Percentiles rank a stretch among this genome's conserved stretches.
Evolutionary conservation across 805 yeast genomes (phyloP).

Genomic region (Wickerhamomyces chaumierensis): DNA sequence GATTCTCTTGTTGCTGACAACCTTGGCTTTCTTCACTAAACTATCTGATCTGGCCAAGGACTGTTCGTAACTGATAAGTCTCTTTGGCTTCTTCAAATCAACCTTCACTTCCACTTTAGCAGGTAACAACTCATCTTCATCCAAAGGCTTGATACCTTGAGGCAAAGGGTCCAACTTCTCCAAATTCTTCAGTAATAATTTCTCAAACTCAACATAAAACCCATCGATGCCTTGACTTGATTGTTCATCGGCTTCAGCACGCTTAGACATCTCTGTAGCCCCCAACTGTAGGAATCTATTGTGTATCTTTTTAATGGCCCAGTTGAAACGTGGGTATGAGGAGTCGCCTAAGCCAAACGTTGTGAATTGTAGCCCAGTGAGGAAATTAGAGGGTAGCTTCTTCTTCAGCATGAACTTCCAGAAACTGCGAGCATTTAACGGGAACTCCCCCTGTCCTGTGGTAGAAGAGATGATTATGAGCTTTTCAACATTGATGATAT

Average conservation of each 20-base stretch:
- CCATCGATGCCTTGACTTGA: slow-evolving; percentile 69
- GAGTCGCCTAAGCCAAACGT: slow-evolving; percentile 92
- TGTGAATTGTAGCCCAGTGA: slow-evolving; percentile 52
- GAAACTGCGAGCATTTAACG: slow-evolving; percentile 60
- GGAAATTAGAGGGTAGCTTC: slow-evolving; percentile 48
- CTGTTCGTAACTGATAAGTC: too few relatives aligned
- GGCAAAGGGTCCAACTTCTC: slow-evolving; percentile 25
- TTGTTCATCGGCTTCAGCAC: slow-evolving; percentile 89
- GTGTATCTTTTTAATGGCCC: slow-evolving; percentile 79
- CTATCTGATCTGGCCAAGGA: too few relatives aligned
- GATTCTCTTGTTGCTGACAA: slow-evolving; percentile 43
- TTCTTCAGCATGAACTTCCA: slow-evolving; percentile 66
- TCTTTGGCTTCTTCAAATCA: slow-evolving; percentile 22
- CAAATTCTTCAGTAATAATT: slow-evolving; percentile 28
- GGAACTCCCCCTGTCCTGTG: slow-evolving; percentile 92
- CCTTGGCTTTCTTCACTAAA: slow-evolving; percentile 27
- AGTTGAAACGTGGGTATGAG: slow-evolving; percentile 78
- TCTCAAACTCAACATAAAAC: slow-evolving; percentile 67
- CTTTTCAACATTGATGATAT: slow-evolving; percentile 35
- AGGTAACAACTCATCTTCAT: slow-evolving; percentile 25
- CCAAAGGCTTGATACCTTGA: slow-evolving; percentile 18
- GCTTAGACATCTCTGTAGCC: slow-evolving; percentile 52
- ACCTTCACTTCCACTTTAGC: slow-evolving; percentile 22
- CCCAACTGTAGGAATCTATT: slow-evolving; percentile 73
- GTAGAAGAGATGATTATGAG: slow-evolving; percentile 68